These are phyloP conservation scores for Thuidium tamariscinum DNA, from an alignment of 225 moss, liverwort and hornwort species.

Conservation along the genomic window DNA sequence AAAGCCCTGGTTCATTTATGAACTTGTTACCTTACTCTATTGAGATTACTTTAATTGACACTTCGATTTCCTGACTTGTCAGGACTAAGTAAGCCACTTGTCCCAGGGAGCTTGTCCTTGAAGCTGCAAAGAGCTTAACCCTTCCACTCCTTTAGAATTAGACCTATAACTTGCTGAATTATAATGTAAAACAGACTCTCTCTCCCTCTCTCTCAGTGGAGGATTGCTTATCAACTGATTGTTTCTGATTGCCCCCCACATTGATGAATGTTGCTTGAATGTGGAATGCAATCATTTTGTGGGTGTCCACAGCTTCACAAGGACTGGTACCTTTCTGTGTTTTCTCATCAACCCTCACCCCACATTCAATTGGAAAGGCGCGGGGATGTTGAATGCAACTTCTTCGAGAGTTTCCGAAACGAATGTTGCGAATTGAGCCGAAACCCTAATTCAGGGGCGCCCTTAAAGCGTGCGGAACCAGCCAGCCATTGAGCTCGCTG, in stretches of 20 bases:
- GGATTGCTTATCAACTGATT: background rate
- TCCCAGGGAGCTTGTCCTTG: background rate
- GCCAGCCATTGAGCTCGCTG: background rate
- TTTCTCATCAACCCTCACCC: background rate
- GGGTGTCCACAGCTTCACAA: background rate
- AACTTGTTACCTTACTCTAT: too few species aligned
- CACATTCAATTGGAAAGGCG: background rate
- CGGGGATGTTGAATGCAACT: background rate
- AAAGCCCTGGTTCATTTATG: too few species aligned
- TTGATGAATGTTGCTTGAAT: background rate
- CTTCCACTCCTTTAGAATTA: background rate
- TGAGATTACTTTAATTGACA: background rate
- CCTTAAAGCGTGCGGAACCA: background rate
- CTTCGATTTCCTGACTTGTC: background rate
- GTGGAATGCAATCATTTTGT: background rate
- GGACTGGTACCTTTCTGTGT: background rate
- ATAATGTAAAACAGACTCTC: background rate
- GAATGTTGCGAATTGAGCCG: background rate
- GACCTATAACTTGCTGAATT: background rate
- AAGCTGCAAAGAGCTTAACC: background rate
- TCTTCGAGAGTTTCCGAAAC: too few species aligned
- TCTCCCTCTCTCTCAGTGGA: too few species aligned
- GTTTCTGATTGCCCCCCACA: background rate
- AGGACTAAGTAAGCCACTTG: background rate
- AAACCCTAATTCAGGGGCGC: background rate